Base-by-base conservation (phyloP, 2,329 filamentous ascomycete genomes). In the Rhynchosporium secalis region DNA sequence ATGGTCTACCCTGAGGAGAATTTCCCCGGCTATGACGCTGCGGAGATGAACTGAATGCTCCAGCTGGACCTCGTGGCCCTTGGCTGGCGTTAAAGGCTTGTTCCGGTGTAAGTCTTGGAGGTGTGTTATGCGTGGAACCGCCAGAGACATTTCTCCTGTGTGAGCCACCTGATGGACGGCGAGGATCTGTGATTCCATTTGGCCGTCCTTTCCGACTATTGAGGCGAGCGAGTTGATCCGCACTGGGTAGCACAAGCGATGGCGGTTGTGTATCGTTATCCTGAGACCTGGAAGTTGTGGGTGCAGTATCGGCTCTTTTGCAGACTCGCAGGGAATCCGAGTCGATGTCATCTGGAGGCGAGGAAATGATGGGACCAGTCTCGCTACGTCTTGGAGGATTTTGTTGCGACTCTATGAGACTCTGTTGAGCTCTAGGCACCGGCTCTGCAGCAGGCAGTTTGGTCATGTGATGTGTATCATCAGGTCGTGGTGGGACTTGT, bases 171-270 rank as follows among this genome's bases (percentile, higher is more conserved):
- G 72, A 71, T 12, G 61, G 26, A 28, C 70, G 70, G 54, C 71
- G 62, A 64, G 64, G 71, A 65, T 73, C 70, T n/a, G 57, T 63
- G 3, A 73, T 51, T 13, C 63, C 60, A 26, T 60, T 57, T n/a
- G 72, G 71, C 15, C 71, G 70, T n/a, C 69, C 70, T 65, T 62
- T 69, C 3, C 72, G 71, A 56, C 69, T 72, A 26, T 72, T 72
- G 12, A 74, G 65, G 31, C 72, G 70, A 47, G 69, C 69, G 28
- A 74, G 54, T 60, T 73, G 71, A 56, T 70, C 69, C 1, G 72
- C 62, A 57, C 66, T 73, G 20, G 72, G 72, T 33, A 68, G 49
- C 13, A 65, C 55, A 43, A 54, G 43, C 41, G 29, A 33, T 5
- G 51, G 56, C 54, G 46, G 48, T 15, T 28, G 47, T 9, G 28